Base-by-base conservation (phyloP, 2,329 filamentous ascomycete genomes). In the Aspergillus pseudoviridinutans region DNA sequence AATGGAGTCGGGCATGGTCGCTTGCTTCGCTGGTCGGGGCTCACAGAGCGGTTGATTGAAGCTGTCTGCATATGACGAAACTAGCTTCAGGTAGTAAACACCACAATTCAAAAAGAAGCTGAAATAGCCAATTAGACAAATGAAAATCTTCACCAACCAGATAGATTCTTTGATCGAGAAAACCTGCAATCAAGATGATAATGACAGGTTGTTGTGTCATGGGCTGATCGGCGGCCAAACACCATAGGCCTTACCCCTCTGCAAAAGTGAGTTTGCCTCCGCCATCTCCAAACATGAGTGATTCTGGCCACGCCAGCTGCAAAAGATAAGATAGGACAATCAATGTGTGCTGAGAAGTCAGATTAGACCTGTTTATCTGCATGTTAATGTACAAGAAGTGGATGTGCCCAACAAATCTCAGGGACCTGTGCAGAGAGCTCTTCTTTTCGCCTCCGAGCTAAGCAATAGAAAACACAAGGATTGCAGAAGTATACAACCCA, bases 311-410 rank as follows among this genome's bases (percentile, higher is more conserved):
- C 44, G 10, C 12, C 9, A 25, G 20, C 44, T 12, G n/a, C 22
- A 14, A 47, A 47, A 12, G 22, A 17, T 12, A 22, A 27, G 22
- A 24, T 25, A 22, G 44, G 24, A 24, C 10, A 22, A 14, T 25
- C 8, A 24, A 27, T 49, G 29, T 50, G 51, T 28, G 46, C 53
- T 51, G 57, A 59, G 53, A 58, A 47, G 54, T 62, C 62, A 63
- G 64, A 68, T 70, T 70, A 70, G 65, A 66, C 64, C 63, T 68
- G 64, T 59, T 63, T 63, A 68, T 65, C 62, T 59, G 65, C 65
- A 64, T 61, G 63, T 65, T 72, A 72, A 71, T 72, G 65, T 72
- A 72, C 70, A 72, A 66, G 59, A 66, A 65, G 62, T 60, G 59
- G 55, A 61, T 57, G 50, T 53, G 61, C 50, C 56, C 52, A 57